A percentile compares a stretch with the other conserved stretches of the same genome.
Evolutionary conservation across 371 early-diverging fungal genomes (phyloP).

Genomic region (Circinella minor): DNA sequence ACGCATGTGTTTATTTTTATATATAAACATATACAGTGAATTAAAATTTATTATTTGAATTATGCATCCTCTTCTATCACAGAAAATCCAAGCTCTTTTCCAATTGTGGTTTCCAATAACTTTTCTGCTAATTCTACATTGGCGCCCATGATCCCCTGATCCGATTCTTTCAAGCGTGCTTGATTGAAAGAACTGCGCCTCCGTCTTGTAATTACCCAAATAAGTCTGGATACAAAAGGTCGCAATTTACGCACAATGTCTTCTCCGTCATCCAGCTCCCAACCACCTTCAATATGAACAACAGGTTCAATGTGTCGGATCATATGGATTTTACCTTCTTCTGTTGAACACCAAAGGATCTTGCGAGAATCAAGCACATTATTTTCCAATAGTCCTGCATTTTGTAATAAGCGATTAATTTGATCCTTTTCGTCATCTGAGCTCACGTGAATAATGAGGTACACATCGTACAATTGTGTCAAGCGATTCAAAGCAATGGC

Average conservation of each 20-base stretch:
- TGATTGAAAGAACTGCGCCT: conserved; percentile 37
- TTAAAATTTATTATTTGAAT: background rate
- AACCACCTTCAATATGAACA: conserved; percentile 58
- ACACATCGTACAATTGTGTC: conserved; percentile 40
- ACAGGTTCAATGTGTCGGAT: conserved; percentile 52
- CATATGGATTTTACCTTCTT: conserved; percentile 55
- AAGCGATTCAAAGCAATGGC: conserved; percentile 30
- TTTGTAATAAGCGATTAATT: conserved; percentile 32
- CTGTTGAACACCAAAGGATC: conserved; percentile 46
- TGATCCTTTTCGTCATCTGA: conserved; percentile 40
- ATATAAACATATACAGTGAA: no score
- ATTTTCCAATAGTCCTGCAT: conserved; percentile 13
- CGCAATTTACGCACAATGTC: conserved; percentile 46
- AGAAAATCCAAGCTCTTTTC: conserved; percentile 35
- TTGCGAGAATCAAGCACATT: conserved; percentile 20
- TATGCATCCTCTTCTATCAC: conserved; percentile 5
- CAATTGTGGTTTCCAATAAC: conserved; percentile 43
- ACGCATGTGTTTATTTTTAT: no score
- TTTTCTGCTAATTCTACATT: conserved; percentile 50
- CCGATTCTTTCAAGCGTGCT: conserved; percentile 31
- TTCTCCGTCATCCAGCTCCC: conserved; percentile 58
- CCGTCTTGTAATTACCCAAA: conserved; percentile 49
- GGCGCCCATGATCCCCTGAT: conserved; percentile 34
- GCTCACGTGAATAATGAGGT: conserved; percentile 46
- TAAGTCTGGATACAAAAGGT: conserved; percentile 41